These are phyloP conservation scores for Pythium apleroticum DNA, from an alignment of 352 stramenopile genomes.

Conservation along the genomic window DNA sequence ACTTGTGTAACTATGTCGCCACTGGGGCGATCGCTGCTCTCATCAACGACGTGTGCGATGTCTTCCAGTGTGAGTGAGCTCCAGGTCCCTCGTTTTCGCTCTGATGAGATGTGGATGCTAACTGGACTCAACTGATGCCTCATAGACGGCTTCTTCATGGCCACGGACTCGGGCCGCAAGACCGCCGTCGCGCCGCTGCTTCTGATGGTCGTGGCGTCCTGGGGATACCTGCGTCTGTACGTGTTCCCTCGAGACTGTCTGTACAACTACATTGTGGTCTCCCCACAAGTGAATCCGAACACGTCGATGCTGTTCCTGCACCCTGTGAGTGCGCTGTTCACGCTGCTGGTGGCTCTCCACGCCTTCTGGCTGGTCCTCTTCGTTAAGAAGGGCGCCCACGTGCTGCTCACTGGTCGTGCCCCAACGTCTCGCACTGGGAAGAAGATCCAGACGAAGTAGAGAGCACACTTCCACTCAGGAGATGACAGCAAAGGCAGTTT, in stretches of 20 bases:
- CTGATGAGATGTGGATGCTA: not conserved
- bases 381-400: not conserved
- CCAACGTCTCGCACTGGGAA: not conserved
- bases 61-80: constrained; percentile 2
- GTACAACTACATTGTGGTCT: constrained; percentile 24
- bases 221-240: constrained; percentile 29
- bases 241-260: constrained; percentile 31
- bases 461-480: not conserved
- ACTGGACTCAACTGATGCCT: not conserved
- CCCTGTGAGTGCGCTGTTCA: constrained; percentile 26
- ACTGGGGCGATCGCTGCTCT: constrained; percentile 33
- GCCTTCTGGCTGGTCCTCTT: constrained; percentile 20
- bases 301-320: constrained; percentile 28
- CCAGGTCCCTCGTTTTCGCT: too few species aligned
- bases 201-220: constrained; percentile 26
- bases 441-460: not conserved
- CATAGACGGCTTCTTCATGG: not conserved
- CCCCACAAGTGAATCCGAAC: constrained; percentile 12
- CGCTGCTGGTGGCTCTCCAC: constrained; percentile 28
- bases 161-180: constrained; percentile 1
- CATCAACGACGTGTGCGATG: constrained; percentile 1
- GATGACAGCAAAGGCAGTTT: too few species aligned
- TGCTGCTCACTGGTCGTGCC: not conserved
- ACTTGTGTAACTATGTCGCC: constrained; percentile 39
- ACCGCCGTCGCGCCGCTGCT: constrained; percentile 21